Evolutionary conservation across 306 rosid genomes (phyloP).

Genomic region (Alnus glutinosa): DNA sequence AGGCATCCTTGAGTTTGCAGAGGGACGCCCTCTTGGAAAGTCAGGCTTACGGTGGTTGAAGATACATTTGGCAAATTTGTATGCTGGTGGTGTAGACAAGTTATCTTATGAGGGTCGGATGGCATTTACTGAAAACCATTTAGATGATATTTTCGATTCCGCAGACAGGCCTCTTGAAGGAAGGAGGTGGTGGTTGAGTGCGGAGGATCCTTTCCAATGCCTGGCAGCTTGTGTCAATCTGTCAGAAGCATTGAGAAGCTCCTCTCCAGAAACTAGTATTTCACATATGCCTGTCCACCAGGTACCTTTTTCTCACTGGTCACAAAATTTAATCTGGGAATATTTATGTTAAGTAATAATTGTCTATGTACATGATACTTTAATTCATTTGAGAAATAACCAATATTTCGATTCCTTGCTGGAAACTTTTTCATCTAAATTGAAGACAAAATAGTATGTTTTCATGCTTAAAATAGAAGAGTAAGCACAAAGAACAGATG

Average conservation of each 20-base stretch:
- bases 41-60: slow-evolving; percentile 91
- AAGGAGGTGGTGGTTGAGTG: slow-evolving; percentile 88
- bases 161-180: slow-evolving; percentile 95
- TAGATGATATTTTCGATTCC: slow-evolving; percentile 76
- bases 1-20: slow-evolving; percentile 89
- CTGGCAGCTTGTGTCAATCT: slow-evolving; percentile 86
- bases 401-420: slow-evolving; percentile 7
- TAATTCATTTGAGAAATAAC: slow-evolving; percentile 1
- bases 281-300: slow-evolving; percentile 92
- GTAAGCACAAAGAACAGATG: background rate
- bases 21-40: slow-evolving; percentile 83
- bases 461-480: background rate
- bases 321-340: slow-evolving; percentile 19
- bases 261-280: slow-evolving; percentile 76
- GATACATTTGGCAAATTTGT: slow-evolving; percentile 93
- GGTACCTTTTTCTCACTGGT: slow-evolving; percentile 43
- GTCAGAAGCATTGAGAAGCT: slow-evolving; percentile 84
- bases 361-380: background rate
- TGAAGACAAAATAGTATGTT: background rate
- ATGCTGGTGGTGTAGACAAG: slow-evolving; percentile 92
- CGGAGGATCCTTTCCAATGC: slow-evolving; percentile 98
- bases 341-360: background rate
- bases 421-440: background rate
- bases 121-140: slow-evolving; percentile 66
- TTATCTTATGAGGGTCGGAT: slow-evolving; percentile 65